phyloP scores from a whole-genome alignment of 2,329 filamentous ascomycete genomes.

The Colletotrichum abscissum region DNA sequence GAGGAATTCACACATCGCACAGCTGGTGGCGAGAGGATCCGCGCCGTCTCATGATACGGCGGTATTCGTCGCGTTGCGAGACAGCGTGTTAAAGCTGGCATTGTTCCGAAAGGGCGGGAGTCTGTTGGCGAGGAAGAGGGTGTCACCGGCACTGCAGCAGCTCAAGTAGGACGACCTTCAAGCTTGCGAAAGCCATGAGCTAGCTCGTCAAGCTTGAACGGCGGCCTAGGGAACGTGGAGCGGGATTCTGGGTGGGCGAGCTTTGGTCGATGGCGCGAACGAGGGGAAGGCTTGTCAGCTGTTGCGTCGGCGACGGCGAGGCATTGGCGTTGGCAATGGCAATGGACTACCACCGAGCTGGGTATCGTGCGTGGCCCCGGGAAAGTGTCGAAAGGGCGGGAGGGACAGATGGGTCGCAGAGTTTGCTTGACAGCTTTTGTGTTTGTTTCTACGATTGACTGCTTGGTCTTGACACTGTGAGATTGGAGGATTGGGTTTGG shows the following conservation, averaged over 20 bases:
- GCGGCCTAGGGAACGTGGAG: neutral
- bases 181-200: conserved; percentile 32
- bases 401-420: neutral
- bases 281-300: conserved; percentile 20
- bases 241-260: neutral
- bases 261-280: conserved; percentile 13
- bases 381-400: neutral
- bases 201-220: conserved; percentile 10
- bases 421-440: neutral
- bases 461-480: neutral
- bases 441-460: neutral
- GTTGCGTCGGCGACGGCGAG: conserved; percentile 26
- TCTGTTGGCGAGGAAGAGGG: conserved; percentile 7
- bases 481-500: conserved; percentile 12
- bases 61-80: conserved; percentile 26
- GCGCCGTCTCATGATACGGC: conserved; percentile 12
- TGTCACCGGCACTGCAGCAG: conserved; percentile 31
- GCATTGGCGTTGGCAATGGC: conserved; percentile 34
- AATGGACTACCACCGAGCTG: conserved; percentile 20
- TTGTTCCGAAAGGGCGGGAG: conserved; percentile 15
- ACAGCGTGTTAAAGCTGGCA: conserved; percentile 22
- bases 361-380: neutral
- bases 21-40: neutral
- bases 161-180: conserved; percentile 27
- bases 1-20: neutral